Percentiles rank a stretch among this genome's conserved stretches.
Conservation (phyloP, 371 early-diverging fungal genomes). For the Enterocytospora artemiae region DNA sequence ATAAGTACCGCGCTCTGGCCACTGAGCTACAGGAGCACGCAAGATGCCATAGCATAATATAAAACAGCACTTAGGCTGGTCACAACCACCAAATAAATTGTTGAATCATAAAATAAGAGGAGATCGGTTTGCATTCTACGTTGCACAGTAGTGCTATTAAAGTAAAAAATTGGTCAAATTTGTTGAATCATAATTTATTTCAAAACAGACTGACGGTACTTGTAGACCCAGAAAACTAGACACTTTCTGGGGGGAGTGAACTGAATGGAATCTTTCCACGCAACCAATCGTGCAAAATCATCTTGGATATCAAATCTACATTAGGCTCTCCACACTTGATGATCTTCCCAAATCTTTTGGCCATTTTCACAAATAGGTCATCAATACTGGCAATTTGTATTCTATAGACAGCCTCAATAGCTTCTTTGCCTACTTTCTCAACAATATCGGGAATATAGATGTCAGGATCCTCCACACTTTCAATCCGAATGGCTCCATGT, state of each 20-base stretch:
- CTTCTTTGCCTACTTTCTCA: slow-evolving; percentile 69
- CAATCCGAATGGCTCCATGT: slow-evolving; percentile 89
- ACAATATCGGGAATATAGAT: slow-evolving; percentile 76
- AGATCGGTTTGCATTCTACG: no score
- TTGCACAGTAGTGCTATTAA: not conserved
- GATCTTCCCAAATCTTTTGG: slow-evolving; percentile 75
- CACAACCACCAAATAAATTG: no score
- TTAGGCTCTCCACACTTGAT: slow-evolving; percentile 91
- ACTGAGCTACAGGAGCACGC: slow-evolving; percentile 46
- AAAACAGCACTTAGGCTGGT: no score
- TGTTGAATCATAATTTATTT: not conserved
- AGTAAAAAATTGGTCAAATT: not conserved
- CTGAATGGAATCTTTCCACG: slow-evolving; percentile 93
- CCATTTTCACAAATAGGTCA: slow-evolving; percentile 79
- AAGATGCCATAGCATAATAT: no score
- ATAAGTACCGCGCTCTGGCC: slow-evolving; percentile 47
- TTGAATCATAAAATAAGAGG: no score
- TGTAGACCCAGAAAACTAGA: no score
- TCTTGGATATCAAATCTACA: slow-evolving; percentile 76
- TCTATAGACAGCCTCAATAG: slow-evolving; percentile 75
- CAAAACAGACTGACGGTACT: no score
- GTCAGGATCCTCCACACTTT: slow-evolving; percentile 81
- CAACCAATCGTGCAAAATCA: slow-evolving; percentile 93
- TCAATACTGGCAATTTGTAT: slow-evolving; percentile 68
- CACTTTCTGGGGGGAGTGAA: slow-evolving; percentile 68